Conservation (phyloP, 768 basidiomycete genomes). For the Mycena olivaceomarginata region DNA sequence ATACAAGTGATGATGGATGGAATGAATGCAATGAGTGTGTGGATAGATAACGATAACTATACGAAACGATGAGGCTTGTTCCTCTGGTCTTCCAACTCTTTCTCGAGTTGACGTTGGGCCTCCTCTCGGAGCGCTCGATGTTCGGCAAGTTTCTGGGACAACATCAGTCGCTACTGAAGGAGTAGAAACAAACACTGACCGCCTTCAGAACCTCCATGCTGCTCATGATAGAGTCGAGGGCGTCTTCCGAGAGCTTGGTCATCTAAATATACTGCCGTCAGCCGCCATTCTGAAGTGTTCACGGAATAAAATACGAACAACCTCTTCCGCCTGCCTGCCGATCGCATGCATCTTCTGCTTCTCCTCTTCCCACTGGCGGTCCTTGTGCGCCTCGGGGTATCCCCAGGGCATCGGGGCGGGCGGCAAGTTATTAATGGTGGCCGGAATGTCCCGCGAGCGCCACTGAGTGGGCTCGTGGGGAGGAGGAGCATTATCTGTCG, state of each 20-base stretch:
- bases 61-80: conserved; percentile 57
- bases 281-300: neutral
- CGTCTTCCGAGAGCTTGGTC: conserved; percentile 79
- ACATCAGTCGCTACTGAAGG: conserved; percentile 50
- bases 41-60: conserved; percentile 36
- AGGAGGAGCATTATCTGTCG: conserved; percentile 22
- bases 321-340: conserved; percentile 69
- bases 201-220: conserved; percentile 77
- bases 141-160: conserved; percentile 68
- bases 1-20: conserved; percentile 40
- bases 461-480: conserved; percentile 31
- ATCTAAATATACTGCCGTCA: conserved; percentile 61
- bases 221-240: conserved; percentile 75
- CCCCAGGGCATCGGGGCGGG: conserved; percentile 39
- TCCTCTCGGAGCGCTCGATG: conserved; percentile 70
- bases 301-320: conserved; percentile 54
- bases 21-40: conserved; percentile 41
- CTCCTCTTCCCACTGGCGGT: conserved; percentile 67
- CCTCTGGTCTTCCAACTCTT: conserved; percentile 53
- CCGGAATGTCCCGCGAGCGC: conserved; percentile 49
- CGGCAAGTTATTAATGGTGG: conserved; percentile 53
- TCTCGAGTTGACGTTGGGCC: conserved; percentile 52
- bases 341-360: conserved; percentile 67
- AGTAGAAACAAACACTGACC: conserved; percentile 61
- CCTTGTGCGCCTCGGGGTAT: conserved; percentile 46